phyloP scores from a whole-genome alignment of 225 moss, liverwort and hornwort genomes.

The Climacium dendroides region DNA sequence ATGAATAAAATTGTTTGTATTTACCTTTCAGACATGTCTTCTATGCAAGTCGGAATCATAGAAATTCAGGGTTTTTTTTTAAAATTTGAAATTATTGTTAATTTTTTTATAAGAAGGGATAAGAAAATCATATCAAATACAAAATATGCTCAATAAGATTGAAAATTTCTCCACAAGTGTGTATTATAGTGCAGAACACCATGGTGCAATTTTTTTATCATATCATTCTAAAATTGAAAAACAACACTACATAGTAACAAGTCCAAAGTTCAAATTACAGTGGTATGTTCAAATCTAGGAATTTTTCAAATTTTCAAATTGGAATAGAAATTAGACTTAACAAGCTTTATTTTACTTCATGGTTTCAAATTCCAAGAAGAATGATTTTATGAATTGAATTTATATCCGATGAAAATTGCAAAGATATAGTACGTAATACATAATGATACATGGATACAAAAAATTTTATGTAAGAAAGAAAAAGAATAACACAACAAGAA shows the following conservation, averaged over 20 bases:
- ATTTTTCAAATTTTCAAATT: too few species aligned
- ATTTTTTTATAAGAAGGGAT: background rate
- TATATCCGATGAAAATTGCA: background rate
- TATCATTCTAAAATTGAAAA: background rate
- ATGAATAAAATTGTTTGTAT: background rate
- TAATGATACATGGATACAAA: background rate
- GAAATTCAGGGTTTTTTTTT: background rate
- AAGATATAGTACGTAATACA: fast-evolving
- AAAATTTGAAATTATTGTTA: background rate
- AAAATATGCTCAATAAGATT: background rate
- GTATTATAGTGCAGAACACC: background rate
- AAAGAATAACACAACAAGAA: background rate
- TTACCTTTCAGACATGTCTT: background rate
- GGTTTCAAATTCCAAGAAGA: background rate
- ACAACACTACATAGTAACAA: background rate
- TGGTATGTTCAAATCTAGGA: background rate
- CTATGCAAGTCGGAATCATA: background rate
- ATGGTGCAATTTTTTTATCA: background rate
- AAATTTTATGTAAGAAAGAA: background rate
- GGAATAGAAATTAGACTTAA: background rate
- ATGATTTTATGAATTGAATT: background rate
- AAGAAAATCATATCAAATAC: background rate
- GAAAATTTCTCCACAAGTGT: fast-evolving
- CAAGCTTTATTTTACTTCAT: background rate
- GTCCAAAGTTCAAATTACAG: background rate